These are phyloP conservation scores for Sporopachydermia lactativora DNA, from an alignment of 805 yeast genomes.

Conservation along the genomic window DNA sequence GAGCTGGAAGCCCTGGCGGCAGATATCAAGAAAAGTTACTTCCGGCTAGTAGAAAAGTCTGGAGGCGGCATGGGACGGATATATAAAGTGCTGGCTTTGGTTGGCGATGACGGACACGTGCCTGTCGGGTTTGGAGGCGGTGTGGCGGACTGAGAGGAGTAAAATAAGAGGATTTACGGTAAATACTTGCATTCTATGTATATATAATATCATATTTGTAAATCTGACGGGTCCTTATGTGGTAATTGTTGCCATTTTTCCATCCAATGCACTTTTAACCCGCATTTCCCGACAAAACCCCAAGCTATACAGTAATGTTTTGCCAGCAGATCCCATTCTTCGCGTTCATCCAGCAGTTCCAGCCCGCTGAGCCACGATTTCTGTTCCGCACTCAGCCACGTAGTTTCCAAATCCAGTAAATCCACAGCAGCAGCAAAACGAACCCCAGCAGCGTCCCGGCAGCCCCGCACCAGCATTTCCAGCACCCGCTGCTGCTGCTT, in stretches of 20 bases:
- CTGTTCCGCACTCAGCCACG: slow-evolving; percentile 33
- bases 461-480: not conserved
- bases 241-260: slow-evolving; percentile 7
- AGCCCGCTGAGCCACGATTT: slow-evolving; percentile 31
- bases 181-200: too few relatives aligned
- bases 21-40: slow-evolving; percentile 36
- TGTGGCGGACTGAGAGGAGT: slow-evolving; percentile 6
- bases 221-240: slow-evolving; percentile 4
- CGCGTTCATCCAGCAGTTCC: slow-evolving; percentile 64
- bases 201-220: slow-evolving; percentile 1
- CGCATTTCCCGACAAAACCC: too few relatives aligned
- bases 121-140: slow-evolving; percentile 45
- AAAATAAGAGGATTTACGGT: too few relatives aligned
- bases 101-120: slow-evolving; percentile 27
- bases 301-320: slow-evolving; percentile 42
- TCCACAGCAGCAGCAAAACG: slow-evolving; percentile 24
- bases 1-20: slow-evolving; percentile 28
- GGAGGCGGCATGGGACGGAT: slow-evolving; percentile 60
- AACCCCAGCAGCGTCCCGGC: slow-evolving; percentile 14
- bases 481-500: slow-evolving; percentile 26
- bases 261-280: not conserved
- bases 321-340: slow-evolving; percentile 49
- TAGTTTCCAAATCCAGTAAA: slow-evolving; percentile 24
- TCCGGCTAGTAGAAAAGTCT: slow-evolving; percentile 47
- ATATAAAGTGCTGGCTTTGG: slow-evolving; percentile 55